Evolutionary conservation across 2,329 filamentous ascomycete genomes (phyloP).

Genomic region (Aspergillus ibericus): DNA sequence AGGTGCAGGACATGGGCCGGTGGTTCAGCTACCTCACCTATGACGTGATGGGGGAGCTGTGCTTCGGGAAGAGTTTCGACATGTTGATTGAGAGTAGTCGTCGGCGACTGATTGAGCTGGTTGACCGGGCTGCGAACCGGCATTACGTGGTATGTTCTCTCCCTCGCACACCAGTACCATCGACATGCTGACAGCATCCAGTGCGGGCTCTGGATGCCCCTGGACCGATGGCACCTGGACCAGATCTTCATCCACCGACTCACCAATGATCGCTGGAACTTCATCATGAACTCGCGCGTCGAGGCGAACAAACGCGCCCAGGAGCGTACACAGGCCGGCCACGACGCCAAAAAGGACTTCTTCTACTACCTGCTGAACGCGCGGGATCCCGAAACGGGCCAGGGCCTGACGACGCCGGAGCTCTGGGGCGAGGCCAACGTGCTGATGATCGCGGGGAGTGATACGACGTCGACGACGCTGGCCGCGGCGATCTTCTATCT

Average conservation of each 20-base stretch:
- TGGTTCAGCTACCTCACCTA: slow-evolving; percentile 50
- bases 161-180: background rate
- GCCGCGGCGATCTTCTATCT: slow-evolving; percentile 45
- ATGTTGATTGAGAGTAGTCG: slow-evolving; percentile 46
- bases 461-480: slow-evolving; percentile 68
- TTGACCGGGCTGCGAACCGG: slow-evolving; percentile 66
- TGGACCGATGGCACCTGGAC: slow-evolving; percentile 66
- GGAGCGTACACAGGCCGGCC: slow-evolving; percentile 56
- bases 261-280: slow-evolving; percentile 65
- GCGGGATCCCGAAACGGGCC: slow-evolving; percentile 68
- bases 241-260: slow-evolving; percentile 67
- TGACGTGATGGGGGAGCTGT: slow-evolving; percentile 54
- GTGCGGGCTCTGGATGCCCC: slow-evolving; percentile 71
- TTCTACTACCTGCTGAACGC: slow-evolving; percentile 74
- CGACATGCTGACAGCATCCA: slow-evolving; percentile 31
- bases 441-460: slow-evolving; percentile 70
- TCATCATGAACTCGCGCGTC: slow-evolving; percentile 69
- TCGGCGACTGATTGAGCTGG: slow-evolving; percentile 67
- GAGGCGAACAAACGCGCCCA: slow-evolving; percentile 68
- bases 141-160: slow-evolving; percentile 60
- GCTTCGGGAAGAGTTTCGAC: slow-evolving; percentile 53
- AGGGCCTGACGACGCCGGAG: slow-evolving; percentile 64
- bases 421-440: slow-evolving; percentile 71
- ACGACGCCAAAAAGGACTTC: slow-evolving; percentile 69
- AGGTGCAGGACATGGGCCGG: slow-evolving; percentile 36